Conservation (phyloP, 495 filamentous ascomycete genomes). For the Hypomontagnella submonticulosa region DNA sequence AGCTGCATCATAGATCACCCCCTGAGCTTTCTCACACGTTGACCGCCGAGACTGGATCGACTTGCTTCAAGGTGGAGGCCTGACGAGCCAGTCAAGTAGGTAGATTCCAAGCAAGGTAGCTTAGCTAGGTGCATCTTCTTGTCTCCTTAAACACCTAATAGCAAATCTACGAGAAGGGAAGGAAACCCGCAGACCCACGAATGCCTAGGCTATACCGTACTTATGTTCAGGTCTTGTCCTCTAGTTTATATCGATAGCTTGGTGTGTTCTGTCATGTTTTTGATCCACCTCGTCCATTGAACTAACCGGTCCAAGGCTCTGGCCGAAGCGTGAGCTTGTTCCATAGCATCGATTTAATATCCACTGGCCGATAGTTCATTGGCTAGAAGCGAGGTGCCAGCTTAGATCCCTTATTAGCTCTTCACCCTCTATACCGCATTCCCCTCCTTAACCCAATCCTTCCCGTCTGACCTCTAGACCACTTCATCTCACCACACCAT, state of each 20-base stretch:
- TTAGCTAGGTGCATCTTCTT: conserved; percentile 20
- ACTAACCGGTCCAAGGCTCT: conserved; percentile 24
- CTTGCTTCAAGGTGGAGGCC: conserved; percentile 26
- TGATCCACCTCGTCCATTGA: conserved; percentile 27
- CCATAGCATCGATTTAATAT: conserved; percentile 31
- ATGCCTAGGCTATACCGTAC: conserved; percentile 15
- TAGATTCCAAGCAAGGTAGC: conserved; percentile 14
- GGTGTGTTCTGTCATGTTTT: conserved; percentile 11
- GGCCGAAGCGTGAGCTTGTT: conserved; percentile 39
- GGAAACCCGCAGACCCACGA: conserved; percentile 28
- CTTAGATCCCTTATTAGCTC: conserved; percentile 32
- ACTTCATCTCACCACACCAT: conserved; percentile 44
- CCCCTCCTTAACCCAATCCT: conserved; percentile 26
- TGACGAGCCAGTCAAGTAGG: conserved; percentile 25
- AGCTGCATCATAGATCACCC: conserved; percentile 43
- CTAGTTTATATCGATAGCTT: conserved; percentile 20
- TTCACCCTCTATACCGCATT: conserved; percentile 25
- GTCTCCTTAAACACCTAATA: conserved; percentile 11
- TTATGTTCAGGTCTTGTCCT: background rate
- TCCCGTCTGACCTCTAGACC: conserved; percentile 42
- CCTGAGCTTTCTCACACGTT: conserved; percentile 45
- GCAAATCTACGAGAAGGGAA: conserved; percentile 29
- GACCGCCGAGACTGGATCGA: conserved; percentile 44
- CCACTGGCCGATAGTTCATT: conserved; percentile 28
- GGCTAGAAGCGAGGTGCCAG: conserved; percentile 18